Evolutionary conservation across 164 flowering plant genomes (phyloP).

Genomic region (Magnolia kwangsiensis): DNA sequence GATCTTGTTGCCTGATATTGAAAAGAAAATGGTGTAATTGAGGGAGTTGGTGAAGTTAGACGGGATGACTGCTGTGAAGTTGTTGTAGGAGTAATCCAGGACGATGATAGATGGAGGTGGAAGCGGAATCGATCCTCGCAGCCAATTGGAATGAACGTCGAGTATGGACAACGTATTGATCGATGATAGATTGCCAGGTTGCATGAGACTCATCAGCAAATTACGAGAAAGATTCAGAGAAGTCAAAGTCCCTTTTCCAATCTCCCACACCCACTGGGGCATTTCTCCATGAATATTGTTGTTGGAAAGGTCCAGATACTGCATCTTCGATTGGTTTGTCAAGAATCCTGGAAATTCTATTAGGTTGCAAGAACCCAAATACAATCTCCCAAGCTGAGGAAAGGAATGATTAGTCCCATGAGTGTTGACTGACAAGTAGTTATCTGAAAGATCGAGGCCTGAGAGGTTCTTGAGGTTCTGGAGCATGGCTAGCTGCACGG

Average conservation of each 20-base stretch:
- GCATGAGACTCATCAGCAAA: constrained; percentile 15
- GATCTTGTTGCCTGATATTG: constrained; percentile 28
- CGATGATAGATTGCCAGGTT: neutral
- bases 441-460: constrained; percentile 33
- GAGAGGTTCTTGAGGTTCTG: constrained; percentile 20
- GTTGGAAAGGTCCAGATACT: constrained; percentile 38
- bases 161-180: constrained; percentile 7
- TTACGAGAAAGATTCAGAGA: constrained; percentile 45
- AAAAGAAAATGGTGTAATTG: constrained; percentile 15
- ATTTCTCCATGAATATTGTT: constrained; percentile 35
- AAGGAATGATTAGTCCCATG: neutral
- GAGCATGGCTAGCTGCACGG: constrained; percentile 13
- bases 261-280: constrained; percentile 42
- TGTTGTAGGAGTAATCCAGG: constrained; percentile 53
- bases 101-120: constrained; percentile 16
- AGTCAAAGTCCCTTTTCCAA: constrained; percentile 7
- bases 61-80: constrained; percentile 29
- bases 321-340: constrained; percentile 23
- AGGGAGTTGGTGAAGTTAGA: constrained; percentile 20
- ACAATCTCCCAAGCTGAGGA: constrained; percentile 27
- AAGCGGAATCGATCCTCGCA: constrained; percentile 33
- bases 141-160: constrained; percentile 42
- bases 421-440: constrained; percentile 10
- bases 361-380: constrained; percentile 42
- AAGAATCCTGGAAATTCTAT: constrained; percentile 30